Evolutionary conservation across 106 monocot genomes (phyloP), one percentile per base, ranked within the genome.

Genomic region (Allium cepa): DNA sequence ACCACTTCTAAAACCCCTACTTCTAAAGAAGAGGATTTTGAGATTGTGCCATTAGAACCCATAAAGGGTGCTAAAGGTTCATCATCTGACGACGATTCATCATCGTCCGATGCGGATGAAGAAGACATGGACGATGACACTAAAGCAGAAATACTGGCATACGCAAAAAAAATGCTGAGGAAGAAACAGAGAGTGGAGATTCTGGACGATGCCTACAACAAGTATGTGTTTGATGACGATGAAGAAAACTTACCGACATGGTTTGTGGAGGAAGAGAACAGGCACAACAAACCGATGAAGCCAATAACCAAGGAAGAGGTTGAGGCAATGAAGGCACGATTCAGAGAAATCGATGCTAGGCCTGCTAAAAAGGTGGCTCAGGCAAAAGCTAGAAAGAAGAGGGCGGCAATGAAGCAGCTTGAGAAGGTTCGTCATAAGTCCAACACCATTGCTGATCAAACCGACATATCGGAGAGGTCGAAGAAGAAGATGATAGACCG

Each of bases 331-430:
- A 88, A 51, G 63, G 92, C 92, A n/a, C 85, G 80, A 62, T 97
- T 97, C 60, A 97, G 80, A 62, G 91, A 92, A 56, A 97, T 97
- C 26, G 88, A 97, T 59, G 88, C 88, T 8, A 83, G 96, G 4
- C 96, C 96, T 11, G 85, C 92, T 0, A 97, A 97, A 77, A 97
- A 97, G 67, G 96, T 97, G 8, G 96, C 96, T 9, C 71, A 97
- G 68, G 96, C 96, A 7, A 97, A 92, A 67, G 92, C 88, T 7
- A 61, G 96, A 59, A 97, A 97, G 80, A 88, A 97, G 64, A 72
- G 80, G 1, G 78, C 46, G 14, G 82, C 79, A 0, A 83, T 84
- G 86, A 97, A 73, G 71, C 85, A 82, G 72, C 49, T 92, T n/a
- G 88, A 92, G 15, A 97, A 88, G 64, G 96, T 76, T 7, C 71